Base-by-base conservation (phyloP, 2,329 filamentous ascomycete genomes). In the Canariomyces notabilis region DNA sequence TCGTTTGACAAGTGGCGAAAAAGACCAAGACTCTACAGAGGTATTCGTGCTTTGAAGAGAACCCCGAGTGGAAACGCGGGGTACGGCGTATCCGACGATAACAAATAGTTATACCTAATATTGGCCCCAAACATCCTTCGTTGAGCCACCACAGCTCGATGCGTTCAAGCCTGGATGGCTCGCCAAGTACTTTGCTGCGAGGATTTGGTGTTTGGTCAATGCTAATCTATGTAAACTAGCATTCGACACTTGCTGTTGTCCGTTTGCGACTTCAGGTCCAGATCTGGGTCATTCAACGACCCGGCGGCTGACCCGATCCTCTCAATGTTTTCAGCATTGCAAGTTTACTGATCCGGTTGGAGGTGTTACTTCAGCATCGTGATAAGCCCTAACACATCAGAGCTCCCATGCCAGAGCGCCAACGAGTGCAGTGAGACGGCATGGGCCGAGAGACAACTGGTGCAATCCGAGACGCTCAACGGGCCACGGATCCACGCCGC, bases 341-440 rank as follows among this genome's bases (percentile, higher is more conserved):
- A n/a, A n/a, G n/a, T n/a, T n/a, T n/a, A n/a, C n/a, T n/a, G n/a
- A n/a, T n/a, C n/a, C n/a, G n/a, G n/a, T n/a, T n/a, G n/a, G n/a
- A n/a, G n/a, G n/a, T n/a, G n/a, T n/a, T n/a, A n/a, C n/a, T n/a
- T n/a, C n/a, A n/a, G n/a, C n/a, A n/a, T 12, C 9, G 26, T 8
- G 26, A 9, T 29, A 29, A 29, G 26, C 26, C 26, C 26, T 29
- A n/a, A n/a, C n/a, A n/a, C n/a, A 29, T 29, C 26, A 29, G 26
- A 29, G 26, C 37, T 23, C n/a, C 9, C 14, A 38, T 38, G 12
- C 23, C 18, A 33, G 8, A 38, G 40, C 61, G 45, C 60, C 64
- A 52, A 42, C 16, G 26, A 21, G 21, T 11, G 16, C 9, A 22
- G 39, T 44, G 40, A 44, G 37, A 46, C 44, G 37, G 32, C n/a